phyloP scores from a whole-genome alignment of 2,329 filamentous ascomycete species.

The Xylariaceae sp. region DNA sequence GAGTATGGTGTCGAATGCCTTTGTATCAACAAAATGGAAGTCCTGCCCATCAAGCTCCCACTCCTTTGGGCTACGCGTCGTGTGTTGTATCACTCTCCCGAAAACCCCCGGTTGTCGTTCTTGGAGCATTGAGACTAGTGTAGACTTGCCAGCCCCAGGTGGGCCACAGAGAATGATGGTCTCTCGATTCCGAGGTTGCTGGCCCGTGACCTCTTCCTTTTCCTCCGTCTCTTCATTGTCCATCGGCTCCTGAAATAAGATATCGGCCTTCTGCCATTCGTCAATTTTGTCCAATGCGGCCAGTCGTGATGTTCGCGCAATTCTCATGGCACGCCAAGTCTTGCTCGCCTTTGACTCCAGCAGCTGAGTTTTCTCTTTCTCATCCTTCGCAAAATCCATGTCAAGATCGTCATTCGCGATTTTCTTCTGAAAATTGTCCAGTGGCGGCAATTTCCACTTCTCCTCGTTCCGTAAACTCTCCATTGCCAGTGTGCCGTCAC shows the following conservation, averaged over 20 bases:
- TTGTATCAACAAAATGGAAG: conserved; percentile 54
- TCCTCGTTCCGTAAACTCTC: conserved; percentile 63
- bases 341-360: conserved; percentile 78
- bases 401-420: conserved; percentile 82
- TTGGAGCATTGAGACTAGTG: conserved; percentile 59
- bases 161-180: conserved; percentile 67
- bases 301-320: conserved; percentile 71
- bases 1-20: conserved; percentile 54
- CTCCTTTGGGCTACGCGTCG: conserved; percentile 46
- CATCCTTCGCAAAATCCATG: conserved; percentile 71
- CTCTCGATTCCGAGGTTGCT: conserved; percentile 42
- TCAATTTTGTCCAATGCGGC: conserved; percentile 83
- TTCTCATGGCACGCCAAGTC: conserved; percentile 81
- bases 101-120: conserved; percentile 64
- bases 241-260: conserved; percentile 49
- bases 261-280: conserved; percentile 66
- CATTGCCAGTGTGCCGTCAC: conserved; percentile 56
- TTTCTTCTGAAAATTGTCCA: conserved; percentile 66
- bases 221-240: conserved; percentile 32
- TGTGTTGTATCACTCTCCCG: conserved; percentile 52
- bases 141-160: conserved; percentile 58
- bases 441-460: conserved; percentile 65
- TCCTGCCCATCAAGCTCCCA: conserved; percentile 49
- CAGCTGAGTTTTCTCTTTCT: conserved; percentile 51
- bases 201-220: conserved; percentile 31